Percentiles rank a stretch among this genome's conserved stretches.
phyloP scores from a whole-genome alignment of 768 basidiomycete species.

The Boletus pseudopeckii region DNA sequence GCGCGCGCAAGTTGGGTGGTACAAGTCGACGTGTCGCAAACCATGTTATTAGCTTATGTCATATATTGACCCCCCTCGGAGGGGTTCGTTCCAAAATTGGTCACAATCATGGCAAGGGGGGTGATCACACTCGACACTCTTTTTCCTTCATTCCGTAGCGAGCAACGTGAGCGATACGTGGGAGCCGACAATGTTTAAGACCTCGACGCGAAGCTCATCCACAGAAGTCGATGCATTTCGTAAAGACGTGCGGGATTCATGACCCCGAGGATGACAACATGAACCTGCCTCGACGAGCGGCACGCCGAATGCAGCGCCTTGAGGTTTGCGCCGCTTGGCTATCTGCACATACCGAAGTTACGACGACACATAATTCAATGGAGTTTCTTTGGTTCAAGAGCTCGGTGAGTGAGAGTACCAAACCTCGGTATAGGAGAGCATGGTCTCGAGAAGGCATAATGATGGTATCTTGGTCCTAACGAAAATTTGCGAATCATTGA shows the following conservation, averaged over 20 bases:
- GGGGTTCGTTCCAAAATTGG: slow-evolving; percentile 9
- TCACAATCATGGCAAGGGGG: too few species aligned
- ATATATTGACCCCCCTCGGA: slow-evolving; percentile 6
- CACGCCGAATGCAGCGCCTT: too few species aligned
- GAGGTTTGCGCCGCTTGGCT: too few species aligned
- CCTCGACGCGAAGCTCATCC: not conserved
- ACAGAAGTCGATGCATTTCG: not conserved
- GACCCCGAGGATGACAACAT: too few species aligned
- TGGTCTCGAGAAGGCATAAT: too few species aligned
- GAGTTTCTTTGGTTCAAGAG: not conserved
- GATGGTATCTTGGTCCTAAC: not conserved
- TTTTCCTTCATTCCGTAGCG: not conserved
- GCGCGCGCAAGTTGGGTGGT: not conserved
- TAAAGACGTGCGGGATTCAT: too few species aligned
- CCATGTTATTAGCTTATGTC: slow-evolving; percentile 5
- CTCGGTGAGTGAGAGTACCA: not conserved
- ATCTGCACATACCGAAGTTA: not conserved
- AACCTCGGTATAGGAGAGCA: not conserved
- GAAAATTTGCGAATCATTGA: too few species aligned
- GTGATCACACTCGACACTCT: too few species aligned
- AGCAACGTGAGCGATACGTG: not conserved
- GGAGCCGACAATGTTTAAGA: not conserved
- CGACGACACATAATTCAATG: not conserved
- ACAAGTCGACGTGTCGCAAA: slow-evolving; percentile 23
- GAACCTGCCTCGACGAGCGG: too few species aligned